These are phyloP conservation scores for Xylaria intraflava DNA, from an alignment of 495 filamentous ascomycete genomes.

Conservation along the genomic window DNA sequence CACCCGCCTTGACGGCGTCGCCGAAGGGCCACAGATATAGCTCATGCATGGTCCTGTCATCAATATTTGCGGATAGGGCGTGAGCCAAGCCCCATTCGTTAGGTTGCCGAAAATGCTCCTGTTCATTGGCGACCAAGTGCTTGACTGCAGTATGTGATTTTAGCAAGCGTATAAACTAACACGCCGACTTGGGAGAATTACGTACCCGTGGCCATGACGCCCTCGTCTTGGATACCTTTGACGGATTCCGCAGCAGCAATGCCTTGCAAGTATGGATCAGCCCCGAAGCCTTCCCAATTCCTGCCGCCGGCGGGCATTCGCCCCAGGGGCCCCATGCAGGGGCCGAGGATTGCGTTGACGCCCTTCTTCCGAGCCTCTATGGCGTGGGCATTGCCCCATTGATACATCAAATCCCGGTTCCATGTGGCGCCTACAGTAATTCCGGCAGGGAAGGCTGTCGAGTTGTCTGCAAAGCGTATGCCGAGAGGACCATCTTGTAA, in stretches of 20 bases:
- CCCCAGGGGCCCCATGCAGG: conserved; percentile 70
- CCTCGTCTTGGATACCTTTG: conserved; percentile 67
- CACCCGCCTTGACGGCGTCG: conserved; percentile 78
- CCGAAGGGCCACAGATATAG: conserved; percentile 88
- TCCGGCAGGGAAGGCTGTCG: conserved; percentile 77
- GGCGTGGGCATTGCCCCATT: conserved; percentile 61
- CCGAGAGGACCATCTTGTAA: conserved; percentile 89
- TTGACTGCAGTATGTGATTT: conserved; percentile 53
- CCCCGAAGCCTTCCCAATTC: conserved; percentile 85
- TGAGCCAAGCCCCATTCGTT: conserved; percentile 70
- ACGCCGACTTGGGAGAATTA: background rate
- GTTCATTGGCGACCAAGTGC: conserved; percentile 77
- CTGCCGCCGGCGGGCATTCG: conserved; percentile 79
- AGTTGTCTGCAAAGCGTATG: conserved; percentile 66
- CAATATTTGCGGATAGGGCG: conserved; percentile 74
- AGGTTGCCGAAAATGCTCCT: conserved; percentile 73
- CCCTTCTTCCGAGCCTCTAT: conserved; percentile 67
- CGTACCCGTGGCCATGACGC: conserved; percentile 58
- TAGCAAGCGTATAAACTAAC: background rate
- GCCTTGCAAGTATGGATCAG: conserved; percentile 69
- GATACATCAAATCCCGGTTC: conserved; percentile 73
- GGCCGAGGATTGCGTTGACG: conserved; percentile 67
- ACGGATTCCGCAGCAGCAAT: conserved; percentile 30
- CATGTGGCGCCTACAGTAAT: conserved; percentile 81
- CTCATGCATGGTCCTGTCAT: conserved; percentile 75